phyloP scores from a whole-genome alignment of 352 stramenopile genomes.

The Globisporangium polare region DNA sequence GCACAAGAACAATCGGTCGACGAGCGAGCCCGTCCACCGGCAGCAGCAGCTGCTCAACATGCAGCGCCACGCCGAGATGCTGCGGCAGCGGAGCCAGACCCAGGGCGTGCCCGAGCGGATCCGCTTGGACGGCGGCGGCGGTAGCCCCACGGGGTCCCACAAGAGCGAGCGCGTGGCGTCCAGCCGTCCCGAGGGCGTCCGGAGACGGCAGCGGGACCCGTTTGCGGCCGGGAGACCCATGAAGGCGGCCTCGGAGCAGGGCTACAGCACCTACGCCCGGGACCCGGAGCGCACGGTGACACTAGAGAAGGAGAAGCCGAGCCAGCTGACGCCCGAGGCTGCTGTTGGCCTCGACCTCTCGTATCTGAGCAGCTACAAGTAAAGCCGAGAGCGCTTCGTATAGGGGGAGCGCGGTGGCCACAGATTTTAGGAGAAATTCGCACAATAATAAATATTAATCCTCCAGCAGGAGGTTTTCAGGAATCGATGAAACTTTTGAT shows the following conservation, averaged over 20 bases:
- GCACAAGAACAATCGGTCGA: constrained; percentile 5
- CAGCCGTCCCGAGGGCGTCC: neutral
- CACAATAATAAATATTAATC: neutral
- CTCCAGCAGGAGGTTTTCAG: neutral
- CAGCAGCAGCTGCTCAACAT: constrained; percentile 16
- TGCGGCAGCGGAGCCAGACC: constrained; percentile 12
- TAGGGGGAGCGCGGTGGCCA: neutral
- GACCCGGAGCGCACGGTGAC: neutral
- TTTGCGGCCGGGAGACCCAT: neutral
- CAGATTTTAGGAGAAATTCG: neutral
- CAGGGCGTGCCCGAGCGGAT: constrained; percentile 5
- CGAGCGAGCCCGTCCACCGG: constrained; percentile 12
- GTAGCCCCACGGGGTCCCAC: constrained; percentile 4
- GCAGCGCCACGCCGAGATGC: constrained; percentile 13
- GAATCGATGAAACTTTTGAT: neutral
- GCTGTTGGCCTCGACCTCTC: constrained; percentile 16
- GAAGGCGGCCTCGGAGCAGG: constrained; percentile 13
- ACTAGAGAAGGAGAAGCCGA: neutral
- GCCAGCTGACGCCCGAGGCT: neutral
- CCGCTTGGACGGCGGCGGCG: neutral
- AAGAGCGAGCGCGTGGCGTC: neutral
- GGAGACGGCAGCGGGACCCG: constrained; percentile 4
- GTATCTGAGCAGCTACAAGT: constrained; percentile 26
- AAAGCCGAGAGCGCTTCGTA: neutral
- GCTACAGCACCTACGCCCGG: constrained; percentile 1